These are phyloP conservation scores for Closterium sp. DNA, from an alignment of 139 green algal genomes.

Conservation along the genomic window DNA sequence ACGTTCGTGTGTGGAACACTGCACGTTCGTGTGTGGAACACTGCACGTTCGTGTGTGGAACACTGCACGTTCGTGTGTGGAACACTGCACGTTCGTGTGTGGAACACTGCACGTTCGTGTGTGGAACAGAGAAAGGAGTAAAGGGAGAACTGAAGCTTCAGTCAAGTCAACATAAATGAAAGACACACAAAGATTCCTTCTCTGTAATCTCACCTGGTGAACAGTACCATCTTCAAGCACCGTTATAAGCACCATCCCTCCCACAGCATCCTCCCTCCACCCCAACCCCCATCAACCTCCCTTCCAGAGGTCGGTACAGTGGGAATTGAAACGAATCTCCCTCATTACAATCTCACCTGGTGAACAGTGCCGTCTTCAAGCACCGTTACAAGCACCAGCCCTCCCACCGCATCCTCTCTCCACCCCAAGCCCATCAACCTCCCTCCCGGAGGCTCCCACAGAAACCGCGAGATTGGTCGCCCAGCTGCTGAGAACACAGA, in stretches of 20 bases:
- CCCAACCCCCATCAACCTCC: background rate
- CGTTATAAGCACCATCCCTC: no score
- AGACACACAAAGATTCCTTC: background rate
- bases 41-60: no score
- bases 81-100: no score
- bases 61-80: no score
- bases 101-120: no score
- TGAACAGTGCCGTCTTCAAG: slow-evolving; percentile 64
- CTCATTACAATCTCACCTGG: slow-evolving; percentile 4
- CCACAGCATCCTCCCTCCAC: background rate
- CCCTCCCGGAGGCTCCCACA: slow-evolving; percentile 70
- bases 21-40: no score
- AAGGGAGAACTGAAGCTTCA: no score
- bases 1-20: no score
- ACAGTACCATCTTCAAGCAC: background rate
- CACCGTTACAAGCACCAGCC: slow-evolving; percentile 71
- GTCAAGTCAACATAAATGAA: background rate
- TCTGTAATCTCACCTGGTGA: background rate
- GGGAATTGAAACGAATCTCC: background rate
- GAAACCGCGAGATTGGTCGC: slow-evolving; percentile 55
- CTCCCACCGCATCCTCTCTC: slow-evolving; percentile 46
- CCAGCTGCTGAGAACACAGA: slow-evolving; percentile 62
- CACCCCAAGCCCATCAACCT: slow-evolving; percentile 73
- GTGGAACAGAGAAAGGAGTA: no score
- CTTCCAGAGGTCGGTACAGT: no score